Base-by-base conservation (phyloP, 192 early-diverging fungal genomes). In the Backusella tuberculispora region DNA sequence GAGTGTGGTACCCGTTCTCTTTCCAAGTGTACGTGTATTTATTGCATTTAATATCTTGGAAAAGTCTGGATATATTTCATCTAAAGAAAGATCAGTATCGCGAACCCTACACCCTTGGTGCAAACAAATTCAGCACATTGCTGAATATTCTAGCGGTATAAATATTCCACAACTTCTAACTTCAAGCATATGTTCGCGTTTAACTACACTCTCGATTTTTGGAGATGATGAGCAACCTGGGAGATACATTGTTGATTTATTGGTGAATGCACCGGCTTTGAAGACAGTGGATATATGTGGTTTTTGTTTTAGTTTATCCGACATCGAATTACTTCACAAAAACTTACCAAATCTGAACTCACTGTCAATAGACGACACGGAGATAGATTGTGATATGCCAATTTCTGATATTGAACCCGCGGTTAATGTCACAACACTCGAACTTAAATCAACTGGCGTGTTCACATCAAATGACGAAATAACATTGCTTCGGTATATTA, bases 401-500 rank as follows among this genome's bases (percentile, higher is more conserved):
- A 24, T 19, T 24, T 1, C 53, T 26, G 53, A 60, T 9, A 26
- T 60, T 24, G 26, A 60, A 12, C 21, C 53, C 6, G 53, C 53
- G 12, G 9, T 19, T 10, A 60, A 10, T 26, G 53, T 60, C 21
- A 26, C 21, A 4, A 26, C 53, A 1, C 12, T 60, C 13, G 53
- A 60, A 26, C 21, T 60, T 60, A 60, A 60, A 26, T 60, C 53
- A 60, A 24, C 53, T 26, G 53, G 53, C 53, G 53, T 60, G 8
- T 60, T 26, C 12, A 26, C 26, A 24, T 19, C 53, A 12, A 60
- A 60, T 0, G 53, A 60, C 12, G 53, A 60, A 26, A 26, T 60
- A 8, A 19, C 19, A 26, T n/a, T 60, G 9, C 53, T 60, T 24
- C 26, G 7, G 26, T 60, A 60, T 3, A 60, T 60, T 8, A 12